Evolutionary conservation across 495 filamentous ascomycete species (phyloP), one percentile per base, ranked within the genome.

Genomic region (Extremus antarcticus): DNA sequence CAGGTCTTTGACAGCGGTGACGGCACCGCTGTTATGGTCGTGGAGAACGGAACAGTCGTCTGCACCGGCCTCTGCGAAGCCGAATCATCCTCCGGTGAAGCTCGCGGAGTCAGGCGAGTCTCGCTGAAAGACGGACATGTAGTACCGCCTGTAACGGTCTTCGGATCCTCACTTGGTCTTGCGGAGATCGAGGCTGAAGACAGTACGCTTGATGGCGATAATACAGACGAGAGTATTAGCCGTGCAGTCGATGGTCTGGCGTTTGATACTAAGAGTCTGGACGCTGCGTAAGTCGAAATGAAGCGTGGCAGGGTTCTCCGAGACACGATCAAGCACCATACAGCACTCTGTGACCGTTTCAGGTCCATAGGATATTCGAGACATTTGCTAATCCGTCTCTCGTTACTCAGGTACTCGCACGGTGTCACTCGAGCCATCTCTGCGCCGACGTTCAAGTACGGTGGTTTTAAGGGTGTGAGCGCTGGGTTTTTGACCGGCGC

Each of bases 51-150:
- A 45, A 71, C 65, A 50, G 71, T 81, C 19, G 60, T 67, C 3
- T 84, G 80, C n/a, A 74, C 78, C 54, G 61, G 65, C 16, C 2
- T 38, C 7, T 65, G 62, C 45, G n/a, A 47, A 17, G 24, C 58
- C 43, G 67, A 63, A 22, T 21, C 62, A 10, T 16, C 38, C 0
- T 25, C 51, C 1, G 55, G 57, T 1, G n/a, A 61, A 17, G 38
- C 47, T 1, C 38, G 49, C 25, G 25, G 60, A 38, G 35, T 50
- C 38, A 56, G 4, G n/a, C 59, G 69, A 48, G 67, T 84, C 39
- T 3, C 59, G 4, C 74, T 85, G 22, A 48, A 70, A 50, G 73
- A 83, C 54, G 81, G 81, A 17, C 71, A 81, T 60, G 63, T 83
- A 2, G 73, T 74, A 7, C 73, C 71, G 3, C 76, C 79, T 0